phyloP scores from a whole-genome alignment of 2,329 filamentous ascomycete genomes.

The Colletotrichum theobromicola region DNA sequence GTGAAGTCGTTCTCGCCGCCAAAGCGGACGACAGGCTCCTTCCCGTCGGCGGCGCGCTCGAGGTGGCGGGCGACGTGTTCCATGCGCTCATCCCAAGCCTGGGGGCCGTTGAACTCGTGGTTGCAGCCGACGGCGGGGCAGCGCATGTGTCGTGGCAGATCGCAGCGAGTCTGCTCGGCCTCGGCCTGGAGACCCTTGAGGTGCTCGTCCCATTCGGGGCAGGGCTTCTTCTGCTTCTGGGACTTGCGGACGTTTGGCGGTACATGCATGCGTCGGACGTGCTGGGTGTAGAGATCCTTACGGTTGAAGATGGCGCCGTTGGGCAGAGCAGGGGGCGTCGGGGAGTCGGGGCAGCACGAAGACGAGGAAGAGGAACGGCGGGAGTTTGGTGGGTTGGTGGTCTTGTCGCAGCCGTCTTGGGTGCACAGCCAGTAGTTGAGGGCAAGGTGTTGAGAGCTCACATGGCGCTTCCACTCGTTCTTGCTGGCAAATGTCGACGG shows the following conservation, averaged over 20 bases:
- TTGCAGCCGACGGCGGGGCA: constrained; percentile 70
- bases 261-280: constrained; percentile 84
- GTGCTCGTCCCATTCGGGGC: constrained; percentile 53
- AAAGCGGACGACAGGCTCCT: constrained; percentile 37
- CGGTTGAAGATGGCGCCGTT: constrained; percentile 80
- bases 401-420: constrained; percentile 58
- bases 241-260: constrained; percentile 48
- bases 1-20: constrained; percentile 42
- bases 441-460: constrained; percentile 79
- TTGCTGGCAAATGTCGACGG: constrained; percentile 75
- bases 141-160: constrained; percentile 61
- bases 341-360: not conserved
- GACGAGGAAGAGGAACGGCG: constrained; percentile 7
- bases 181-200: constrained; percentile 61
- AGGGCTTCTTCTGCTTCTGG: constrained; percentile 38
- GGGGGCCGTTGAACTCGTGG: constrained; percentile 61
- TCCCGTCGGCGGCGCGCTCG: constrained; percentile 54
- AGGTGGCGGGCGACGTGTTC: constrained; percentile 87
- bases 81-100: constrained; percentile 81
- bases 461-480: constrained; percentile 96
- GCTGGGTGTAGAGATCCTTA: constrained; percentile 90
- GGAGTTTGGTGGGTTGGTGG: constrained; percentile 25
- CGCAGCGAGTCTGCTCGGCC: constrained; percentile 66
- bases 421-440: constrained; percentile 79
- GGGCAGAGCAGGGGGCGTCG: constrained; percentile 34